These are phyloP conservation scores for Dillenia turbinata DNA, from an alignment of 164 flowering plant species.

Conservation along the genomic window DNA sequence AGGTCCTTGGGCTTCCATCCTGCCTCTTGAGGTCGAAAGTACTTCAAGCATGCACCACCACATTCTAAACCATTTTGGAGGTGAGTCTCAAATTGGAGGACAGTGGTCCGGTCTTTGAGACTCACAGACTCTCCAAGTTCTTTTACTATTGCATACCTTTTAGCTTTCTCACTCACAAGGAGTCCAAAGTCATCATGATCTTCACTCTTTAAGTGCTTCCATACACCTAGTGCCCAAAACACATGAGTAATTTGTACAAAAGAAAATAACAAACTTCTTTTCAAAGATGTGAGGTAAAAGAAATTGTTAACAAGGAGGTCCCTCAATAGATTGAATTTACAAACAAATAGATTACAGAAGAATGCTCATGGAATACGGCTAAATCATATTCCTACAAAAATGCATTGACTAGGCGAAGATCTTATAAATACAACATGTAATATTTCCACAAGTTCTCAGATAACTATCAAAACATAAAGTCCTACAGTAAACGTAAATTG, in stretches of 20 bases:
- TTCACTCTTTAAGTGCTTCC: conserved; percentile 92
- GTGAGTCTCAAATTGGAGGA: conserved; percentile 87
- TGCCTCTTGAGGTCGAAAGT: conserved; percentile 94
- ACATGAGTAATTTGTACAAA: neutral
- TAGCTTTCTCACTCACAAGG: conserved; percentile 93
- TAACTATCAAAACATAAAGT: no score
- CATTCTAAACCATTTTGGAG: conserved; percentile 95
- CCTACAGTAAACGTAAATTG: no score
- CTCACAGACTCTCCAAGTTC: conserved; percentile 58
- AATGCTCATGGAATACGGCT: neutral
- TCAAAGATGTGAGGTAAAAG: no score
- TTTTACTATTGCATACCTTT: conserved; percentile 90
- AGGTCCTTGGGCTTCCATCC: conserved; percentile 86
- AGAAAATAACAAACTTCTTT: neutral
- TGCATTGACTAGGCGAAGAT: neutral
- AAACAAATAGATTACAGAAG: neutral
- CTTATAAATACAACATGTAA: no score
- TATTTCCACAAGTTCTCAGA: no score
- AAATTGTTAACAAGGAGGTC: no score
- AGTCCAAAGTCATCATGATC: conserved; percentile 98
- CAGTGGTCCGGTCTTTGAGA: conserved; percentile 66
- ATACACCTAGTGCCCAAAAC: conserved; percentile 53
- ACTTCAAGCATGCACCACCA: conserved; percentile 95
- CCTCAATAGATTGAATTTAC: no score
- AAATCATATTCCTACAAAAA: neutral